A percentile compares a stretch with the other conserved stretches of the same genome.
Conservation (phyloP, 139 green algal genomes). For the Picochlorum sp. region DNA sequence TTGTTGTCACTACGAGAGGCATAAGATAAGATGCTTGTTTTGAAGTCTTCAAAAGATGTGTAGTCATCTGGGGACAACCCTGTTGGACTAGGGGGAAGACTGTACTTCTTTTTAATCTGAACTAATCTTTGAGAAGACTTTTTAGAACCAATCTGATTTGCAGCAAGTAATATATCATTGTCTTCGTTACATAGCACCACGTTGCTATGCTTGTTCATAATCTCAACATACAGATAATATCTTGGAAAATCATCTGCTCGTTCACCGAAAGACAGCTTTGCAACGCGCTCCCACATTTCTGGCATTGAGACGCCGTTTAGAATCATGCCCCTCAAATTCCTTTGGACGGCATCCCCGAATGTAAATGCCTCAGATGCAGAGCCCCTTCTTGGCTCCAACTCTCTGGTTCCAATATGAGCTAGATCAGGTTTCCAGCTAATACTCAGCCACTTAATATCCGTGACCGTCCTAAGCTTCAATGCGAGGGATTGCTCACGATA, state of each 20-base stretch:
- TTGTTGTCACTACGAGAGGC: slow-evolving; percentile 8
- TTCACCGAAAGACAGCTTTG: slow-evolving; percentile 50
- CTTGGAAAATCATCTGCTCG: slow-evolving; percentile 15
- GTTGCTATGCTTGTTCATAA: slow-evolving; percentile 66
- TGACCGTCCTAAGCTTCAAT: slow-evolving; percentile 37
- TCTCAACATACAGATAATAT: slow-evolving; percentile 50
- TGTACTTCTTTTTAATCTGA: slow-evolving; percentile 54
- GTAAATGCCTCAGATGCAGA: slow-evolving; percentile 30
- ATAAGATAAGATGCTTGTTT: slow-evolving; percentile 28
- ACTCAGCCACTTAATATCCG: slow-evolving; percentile 52
- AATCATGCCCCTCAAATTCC: slow-evolving; percentile 45
- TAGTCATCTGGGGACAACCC: slow-evolving; percentile 42
- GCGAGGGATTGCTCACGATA: slow-evolving; percentile 40
- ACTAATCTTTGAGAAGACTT: slow-evolving; percentile 62
- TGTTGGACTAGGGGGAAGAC: slow-evolving; percentile 39
- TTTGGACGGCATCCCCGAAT: slow-evolving; percentile 33
- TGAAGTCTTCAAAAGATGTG: slow-evolving; percentile 28
- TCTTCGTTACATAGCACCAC: slow-evolving; percentile 38
- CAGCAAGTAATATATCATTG: slow-evolving; percentile 33
- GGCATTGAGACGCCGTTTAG: slow-evolving; percentile 47
- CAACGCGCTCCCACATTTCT: slow-evolving; percentile 61
- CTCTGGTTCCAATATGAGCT: slow-evolving; percentile 29
- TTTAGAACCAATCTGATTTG: slow-evolving; percentile 52
- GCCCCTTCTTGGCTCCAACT: slow-evolving; percentile 19
- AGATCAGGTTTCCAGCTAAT: slow-evolving; percentile 61